Base-by-base conservation (phyloP, 345 rosid species). In the Gynandropsis gynandra region DNA sequence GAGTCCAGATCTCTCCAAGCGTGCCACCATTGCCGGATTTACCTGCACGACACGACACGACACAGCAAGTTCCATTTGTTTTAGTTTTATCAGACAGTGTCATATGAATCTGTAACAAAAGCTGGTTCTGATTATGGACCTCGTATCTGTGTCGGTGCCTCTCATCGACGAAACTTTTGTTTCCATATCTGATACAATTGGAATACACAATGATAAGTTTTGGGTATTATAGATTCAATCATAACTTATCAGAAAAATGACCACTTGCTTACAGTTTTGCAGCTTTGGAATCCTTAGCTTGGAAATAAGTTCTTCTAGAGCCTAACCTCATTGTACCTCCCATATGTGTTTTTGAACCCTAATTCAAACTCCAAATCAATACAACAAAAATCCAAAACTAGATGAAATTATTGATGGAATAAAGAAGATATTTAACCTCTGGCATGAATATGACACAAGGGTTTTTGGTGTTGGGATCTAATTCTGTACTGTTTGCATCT, bases 371-470 rank as follows among this genome's bases (percentile, higher is more conserved):
- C 29, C 29, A 24, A 24, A 21, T 40, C 24, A 29, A 60, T 20
- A 36, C 62, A 43, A 9, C n/a, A n/a, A 12, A 15, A 12, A 31
- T 48, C 37, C 0, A 13, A 35, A 18, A 4, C 34, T 16, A 39
- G 27, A 46, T 11, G 29, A 56, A 20, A 27, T 27, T 24, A 14
- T 1, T 41, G 56, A 53, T 24, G 42, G n/a, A 54, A 18, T 56
- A 45, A 24, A 20, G 14, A 11, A 8, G 16, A 48, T 38, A 24
- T 19, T n/a, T 8, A 16, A 85, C 98, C 97, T 92, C 99, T 0
- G 94, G 99, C 99, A 93, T 93, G 64, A 88, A 81, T 60, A 93
- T 62, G 56, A 93, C 87, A 60, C 95, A 93, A 18, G 96, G 97
- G 68, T 76, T 72, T 47, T 64, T 56, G 27, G 89, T 81, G 36